phyloP scores from a whole-genome alignment of 345 rosid species.

The Rhodamnia rubescens region DNA sequence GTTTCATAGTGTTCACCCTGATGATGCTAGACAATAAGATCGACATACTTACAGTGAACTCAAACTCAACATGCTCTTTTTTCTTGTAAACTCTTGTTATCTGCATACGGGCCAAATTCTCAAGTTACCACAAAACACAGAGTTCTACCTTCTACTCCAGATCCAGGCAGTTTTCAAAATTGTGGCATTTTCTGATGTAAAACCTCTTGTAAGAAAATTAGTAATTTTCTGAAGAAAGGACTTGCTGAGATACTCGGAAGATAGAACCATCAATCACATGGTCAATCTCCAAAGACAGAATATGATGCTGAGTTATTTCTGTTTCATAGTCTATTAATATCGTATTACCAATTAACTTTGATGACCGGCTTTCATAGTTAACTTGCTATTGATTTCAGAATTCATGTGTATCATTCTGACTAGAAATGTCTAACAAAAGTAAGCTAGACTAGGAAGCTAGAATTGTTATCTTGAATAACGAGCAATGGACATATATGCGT shows the following conservation, averaged over 20 bases:
- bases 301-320: too few species aligned
- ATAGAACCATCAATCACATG: neutral
- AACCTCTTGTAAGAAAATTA: neutral
- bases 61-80: constrained; percentile 91
- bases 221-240: neutral
- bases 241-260: neutral
- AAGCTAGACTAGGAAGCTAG: neutral
- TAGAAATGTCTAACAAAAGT: neutral
- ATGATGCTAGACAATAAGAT: neutral
- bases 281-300: neutral
- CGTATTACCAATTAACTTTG: neutral
- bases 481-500: neutral
- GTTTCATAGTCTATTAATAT: neutral
- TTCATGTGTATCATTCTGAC: neutral
- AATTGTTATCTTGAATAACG: neutral
- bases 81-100: constrained; percentile 65
- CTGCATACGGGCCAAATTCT: constrained; percentile 22
- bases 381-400: neutral
- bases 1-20: neutral
- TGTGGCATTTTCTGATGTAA: neutral
- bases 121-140: neutral
- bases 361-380: neutral
- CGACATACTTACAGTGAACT: constrained; percentile 57
- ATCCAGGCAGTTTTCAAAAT: neutral
- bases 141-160: neutral